Conservation (phyloP, 768 basidiomycete species). For the Lactarius sanguifluus region DNA sequence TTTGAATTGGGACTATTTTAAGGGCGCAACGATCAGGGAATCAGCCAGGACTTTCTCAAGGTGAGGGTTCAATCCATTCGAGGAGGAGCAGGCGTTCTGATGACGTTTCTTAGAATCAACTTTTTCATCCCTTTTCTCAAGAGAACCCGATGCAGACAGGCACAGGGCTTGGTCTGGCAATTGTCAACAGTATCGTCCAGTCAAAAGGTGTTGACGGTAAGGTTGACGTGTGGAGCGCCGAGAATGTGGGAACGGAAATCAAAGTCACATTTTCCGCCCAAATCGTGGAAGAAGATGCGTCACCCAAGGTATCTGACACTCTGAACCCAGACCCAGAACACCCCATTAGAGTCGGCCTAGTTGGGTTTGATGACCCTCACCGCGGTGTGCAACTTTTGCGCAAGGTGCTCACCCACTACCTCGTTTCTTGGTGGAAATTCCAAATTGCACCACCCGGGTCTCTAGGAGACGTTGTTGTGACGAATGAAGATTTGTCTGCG, state of each 20-base stretch:
- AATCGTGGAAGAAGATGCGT: conserved; percentile 40
- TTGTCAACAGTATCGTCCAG: conserved; percentile 89
- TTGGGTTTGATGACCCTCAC: conserved; percentile 67
- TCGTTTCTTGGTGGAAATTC: conserved; percentile 78
- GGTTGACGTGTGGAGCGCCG: conserved; percentile 92
- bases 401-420: conserved; percentile 61
- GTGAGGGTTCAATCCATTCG: conserved; percentile 38
- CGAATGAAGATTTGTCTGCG: conserved; percentile 72
- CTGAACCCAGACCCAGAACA: conserved; percentile 33
- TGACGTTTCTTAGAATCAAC: conserved; percentile 64
- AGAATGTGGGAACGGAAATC: conserved; percentile 89
- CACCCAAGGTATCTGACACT: conserved; percentile 31
- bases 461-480: conserved; percentile 69
- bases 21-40: conserved; percentile 52
- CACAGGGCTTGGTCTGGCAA: conserved; percentile 91
- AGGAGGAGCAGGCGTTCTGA: not conserved
- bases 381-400: conserved; percentile 68
- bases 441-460: conserved; percentile 43
- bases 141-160: conserved; percentile 93
- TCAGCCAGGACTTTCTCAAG: conserved; percentile 90
- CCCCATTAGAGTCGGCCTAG: conserved; percentile 51
- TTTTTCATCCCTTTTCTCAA: conserved; percentile 97
- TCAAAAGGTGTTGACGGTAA: conserved; percentile 86
- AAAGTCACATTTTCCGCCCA: conserved; percentile 82
- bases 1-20: not conserved